phyloP scores from a whole-genome alignment of 2,329 filamentous ascomycete genomes.

The Ophiostoma piceae region DNA sequence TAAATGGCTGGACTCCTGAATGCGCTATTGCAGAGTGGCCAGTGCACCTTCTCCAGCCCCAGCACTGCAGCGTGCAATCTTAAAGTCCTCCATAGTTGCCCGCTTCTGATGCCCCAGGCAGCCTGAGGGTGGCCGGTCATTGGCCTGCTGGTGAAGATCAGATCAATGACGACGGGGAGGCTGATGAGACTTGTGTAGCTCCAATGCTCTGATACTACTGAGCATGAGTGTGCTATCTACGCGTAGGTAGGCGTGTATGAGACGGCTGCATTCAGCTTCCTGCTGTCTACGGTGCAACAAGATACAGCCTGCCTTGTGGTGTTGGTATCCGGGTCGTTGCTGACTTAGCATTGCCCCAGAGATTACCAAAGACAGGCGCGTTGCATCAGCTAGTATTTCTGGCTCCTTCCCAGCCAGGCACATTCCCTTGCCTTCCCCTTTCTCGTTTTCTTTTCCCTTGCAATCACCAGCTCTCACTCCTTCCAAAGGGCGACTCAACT shows the following conservation, averaged over 20 bases:
- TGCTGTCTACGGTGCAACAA: too few relatives aligned
- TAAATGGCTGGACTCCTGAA: background rate
- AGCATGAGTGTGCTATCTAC: background rate
- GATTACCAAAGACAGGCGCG: background rate
- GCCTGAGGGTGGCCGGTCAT: background rate
- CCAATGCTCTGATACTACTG: background rate
- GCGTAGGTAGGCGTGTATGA: background rate
- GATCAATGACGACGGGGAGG: background rate
- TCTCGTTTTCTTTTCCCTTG: background rate
- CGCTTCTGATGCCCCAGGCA: background rate
- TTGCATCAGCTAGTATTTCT: background rate
- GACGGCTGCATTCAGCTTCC: background rate
- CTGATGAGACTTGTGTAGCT: background rate
- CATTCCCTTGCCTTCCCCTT: background rate
- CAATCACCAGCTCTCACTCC: background rate
- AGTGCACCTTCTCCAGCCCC: conserved; percentile 4
- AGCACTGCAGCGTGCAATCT: conserved; percentile 1
- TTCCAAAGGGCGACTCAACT: background rate
- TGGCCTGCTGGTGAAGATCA: background rate
- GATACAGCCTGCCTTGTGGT: background rate
- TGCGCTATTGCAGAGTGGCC: conserved; percentile 3
- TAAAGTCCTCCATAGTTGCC: conserved; percentile 1
- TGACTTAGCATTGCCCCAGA: background rate
- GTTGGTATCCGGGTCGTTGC: background rate
- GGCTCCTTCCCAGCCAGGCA: background rate